Base-by-base conservation (phyloP, 2,329 filamentous ascomycete species). In the Aspergillus neoniger region DNA sequence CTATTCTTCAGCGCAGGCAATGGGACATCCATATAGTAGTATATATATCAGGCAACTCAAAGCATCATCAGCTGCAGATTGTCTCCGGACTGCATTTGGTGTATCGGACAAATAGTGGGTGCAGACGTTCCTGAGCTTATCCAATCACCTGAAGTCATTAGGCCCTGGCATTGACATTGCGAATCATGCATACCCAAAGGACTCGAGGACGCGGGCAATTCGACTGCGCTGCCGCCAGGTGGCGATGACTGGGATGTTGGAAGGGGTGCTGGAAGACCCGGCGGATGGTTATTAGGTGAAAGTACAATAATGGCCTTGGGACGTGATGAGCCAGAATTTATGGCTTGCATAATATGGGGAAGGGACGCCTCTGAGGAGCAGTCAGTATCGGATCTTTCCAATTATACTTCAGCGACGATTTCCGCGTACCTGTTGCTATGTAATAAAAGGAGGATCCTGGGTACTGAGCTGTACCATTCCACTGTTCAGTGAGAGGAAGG, bases 241-340 rank as follows among this genome's bases (percentile, higher is more conserved):
- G 56, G 21, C 14, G 56, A 51, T 4, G 56, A 38, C 36, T 61
- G 51, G 12, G 59, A 48, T 43, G 32, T 21, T 15, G 17, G 36
- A 23, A 54, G 50, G 6, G 49, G 19, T 15, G 30, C 14, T 14
- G 56, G 36, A 7, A 52, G 30, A 39, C 44, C 39, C 14, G 39
- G 23, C 10, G 10, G 17, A 1, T 55, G 56, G 2, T 50, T 38
- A 21, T 55, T 47, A 21, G 57, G 58, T 7, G 59, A 61, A 17
- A 68, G 52, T 1, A 68, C 21, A 36, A 68, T 62, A n/a, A 68
- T 60, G 2, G 63, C 63, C 19, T 65, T 64, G 5, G 63, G 52
- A 10, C 59, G 57, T 7, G 57, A 43, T 7, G 57, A 15, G 7
- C 54, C 52, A 5, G 54, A 43, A 7, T 59, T 55, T 2, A 68